Conservation (phyloP, 371 early-diverging fungal species). For the Circinella umbellata region DNA sequence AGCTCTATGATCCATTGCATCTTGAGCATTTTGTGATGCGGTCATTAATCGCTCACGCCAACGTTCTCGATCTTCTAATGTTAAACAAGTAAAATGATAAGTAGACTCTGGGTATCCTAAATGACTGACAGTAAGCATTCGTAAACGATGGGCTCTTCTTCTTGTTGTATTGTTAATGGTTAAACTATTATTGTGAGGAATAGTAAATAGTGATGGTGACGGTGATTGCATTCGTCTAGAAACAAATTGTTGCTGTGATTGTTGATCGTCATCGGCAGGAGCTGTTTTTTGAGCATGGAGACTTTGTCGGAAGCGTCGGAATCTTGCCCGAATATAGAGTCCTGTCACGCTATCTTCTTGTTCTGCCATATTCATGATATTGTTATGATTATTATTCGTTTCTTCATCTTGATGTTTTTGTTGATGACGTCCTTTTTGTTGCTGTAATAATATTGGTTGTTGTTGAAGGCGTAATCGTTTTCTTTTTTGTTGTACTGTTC, state of each 20-base stretch:
- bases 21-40: slow-evolving; percentile 9
- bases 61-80: slow-evolving; percentile 17
- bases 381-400: too few relatives aligned
- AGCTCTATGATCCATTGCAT: not conserved
- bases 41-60: slow-evolving; percentile 15
- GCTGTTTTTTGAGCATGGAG: slow-evolving; percentile 11
- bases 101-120: slow-evolving; percentile 18
- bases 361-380: not conserved
- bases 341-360: slow-evolving; percentile 17
- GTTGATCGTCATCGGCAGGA: not conserved
- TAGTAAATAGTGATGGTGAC: not conserved
- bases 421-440: not conserved
- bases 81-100: slow-evolving; percentile 16
- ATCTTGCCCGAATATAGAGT: slow-evolving; percentile 22
- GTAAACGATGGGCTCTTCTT: slow-evolving; percentile 1
- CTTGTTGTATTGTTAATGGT: too few relatives aligned
- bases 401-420: not conserved
- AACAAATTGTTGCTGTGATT: not conserved
- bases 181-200: not conserved
- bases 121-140: slow-evolving; percentile 18
- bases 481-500: slow-evolving; percentile 1
- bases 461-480: not conserved
- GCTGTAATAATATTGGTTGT: not conserved
- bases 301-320: slow-evolving; percentile 20
- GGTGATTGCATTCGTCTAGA: not conserved